phyloP scores from a whole-genome alignment of 2,329 filamentous ascomycete species.

The Apiospora marii region DNA sequence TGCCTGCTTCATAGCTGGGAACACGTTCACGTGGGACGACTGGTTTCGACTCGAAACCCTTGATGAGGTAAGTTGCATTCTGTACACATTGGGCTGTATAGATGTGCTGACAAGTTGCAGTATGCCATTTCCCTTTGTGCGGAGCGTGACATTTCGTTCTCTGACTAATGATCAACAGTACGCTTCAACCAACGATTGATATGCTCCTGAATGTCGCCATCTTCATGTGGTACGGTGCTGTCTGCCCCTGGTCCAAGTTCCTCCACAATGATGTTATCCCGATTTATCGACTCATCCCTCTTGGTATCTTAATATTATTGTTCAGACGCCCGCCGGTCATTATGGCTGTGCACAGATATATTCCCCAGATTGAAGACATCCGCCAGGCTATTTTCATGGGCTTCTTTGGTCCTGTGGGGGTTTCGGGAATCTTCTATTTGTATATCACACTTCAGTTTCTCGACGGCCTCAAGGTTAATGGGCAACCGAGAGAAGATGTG shows the following conservation, averaged over 20 bases:
- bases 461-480: conserved; percentile 62
- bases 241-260: conserved; percentile 83
- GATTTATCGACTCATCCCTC: conserved; percentile 73
- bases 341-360: conserved; percentile 74
- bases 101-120: neutral
- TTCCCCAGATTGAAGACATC: conserved; percentile 79
- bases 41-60: conserved; percentile 91
- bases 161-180: conserved; percentile 45
- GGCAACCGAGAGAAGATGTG: conserved; percentile 70
- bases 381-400: conserved; percentile 86
- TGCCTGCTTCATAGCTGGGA: conserved; percentile 91
- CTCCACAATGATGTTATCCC: conserved; percentile 72
- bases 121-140: neutral
- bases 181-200: conserved; percentile 91
- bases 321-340: conserved; percentile 82
- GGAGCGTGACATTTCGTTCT: neutral
- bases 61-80: conserved; percentile 66
- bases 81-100: neutral
- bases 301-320: conserved; percentile 80
- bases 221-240: conserved; percentile 90
- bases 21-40: conserved; percentile 91
- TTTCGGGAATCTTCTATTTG: conserved; percentile 89
- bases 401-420: conserved; percentile 92
- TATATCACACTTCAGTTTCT: conserved; percentile 84
- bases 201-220: conserved; percentile 91